Evolutionary conservation across 768 basidiomycete genomes (phyloP).

Genomic region (Auricularia auricula-judae): DNA sequence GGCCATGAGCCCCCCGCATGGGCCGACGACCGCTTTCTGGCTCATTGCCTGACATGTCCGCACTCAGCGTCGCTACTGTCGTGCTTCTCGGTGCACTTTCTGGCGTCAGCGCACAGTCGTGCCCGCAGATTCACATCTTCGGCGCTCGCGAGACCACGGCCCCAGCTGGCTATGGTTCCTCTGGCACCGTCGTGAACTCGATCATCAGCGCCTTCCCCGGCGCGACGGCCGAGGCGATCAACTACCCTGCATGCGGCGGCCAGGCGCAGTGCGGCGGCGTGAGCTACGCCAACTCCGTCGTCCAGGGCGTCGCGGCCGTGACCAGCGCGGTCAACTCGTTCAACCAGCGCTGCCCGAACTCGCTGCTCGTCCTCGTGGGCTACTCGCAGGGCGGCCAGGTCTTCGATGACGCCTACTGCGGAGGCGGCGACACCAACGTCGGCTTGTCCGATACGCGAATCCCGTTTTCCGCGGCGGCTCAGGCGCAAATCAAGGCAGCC

Average conservation of each 20-base stretch:
- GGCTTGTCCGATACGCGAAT: not conserved
- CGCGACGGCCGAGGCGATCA: constrained; percentile 1
- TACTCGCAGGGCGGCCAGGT: constrained; percentile 2
- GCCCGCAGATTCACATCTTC: constrained; percentile 6
- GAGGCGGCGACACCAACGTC: constrained; percentile 1
- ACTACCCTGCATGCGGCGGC: constrained; percentile 2
- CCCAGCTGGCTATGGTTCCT: constrained; percentile 4
- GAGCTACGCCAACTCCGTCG: not conserved
- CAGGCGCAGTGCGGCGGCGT: constrained; percentile 1
- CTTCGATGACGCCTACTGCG: constrained; percentile 2
- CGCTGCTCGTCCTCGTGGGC: not conserved
- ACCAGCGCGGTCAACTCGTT: not conserved
- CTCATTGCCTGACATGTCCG: too few relatives aligned
- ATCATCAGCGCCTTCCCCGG: not conserved
- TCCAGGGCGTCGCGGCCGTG: not conserved
- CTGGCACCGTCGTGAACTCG: not conserved
- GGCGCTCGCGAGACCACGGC: constrained; percentile 6
- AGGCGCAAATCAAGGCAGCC: not conserved
- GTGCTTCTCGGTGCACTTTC: too few relatives aligned
- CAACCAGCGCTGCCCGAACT: not conserved
- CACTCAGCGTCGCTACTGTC: too few relatives aligned
- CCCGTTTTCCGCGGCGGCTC: not conserved
- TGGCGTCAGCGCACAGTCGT: not conserved
- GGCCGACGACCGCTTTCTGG: too few relatives aligned
- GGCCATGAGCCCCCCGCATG: too few relatives aligned